phyloP scores from a whole-genome alignment of 148 eudicot genomes.

The Cornus suecica region DNA sequence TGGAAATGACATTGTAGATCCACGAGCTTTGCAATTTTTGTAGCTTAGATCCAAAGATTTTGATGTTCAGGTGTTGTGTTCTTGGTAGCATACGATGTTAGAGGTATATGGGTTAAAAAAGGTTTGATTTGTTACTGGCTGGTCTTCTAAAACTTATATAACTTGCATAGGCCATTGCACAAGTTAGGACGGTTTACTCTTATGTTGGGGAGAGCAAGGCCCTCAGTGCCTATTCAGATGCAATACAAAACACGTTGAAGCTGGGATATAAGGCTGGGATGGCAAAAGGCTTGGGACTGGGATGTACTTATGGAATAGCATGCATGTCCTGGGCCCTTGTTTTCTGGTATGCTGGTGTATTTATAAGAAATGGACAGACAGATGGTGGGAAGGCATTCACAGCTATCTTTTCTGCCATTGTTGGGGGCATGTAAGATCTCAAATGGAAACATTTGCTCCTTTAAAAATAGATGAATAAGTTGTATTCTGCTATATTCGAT shows the following conservation, averaged over 20 bases:
- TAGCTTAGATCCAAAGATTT: too few relatives aligned
- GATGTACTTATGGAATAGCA: conserved; percentile 98
- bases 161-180: conserved; percentile 76
- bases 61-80: too few relatives aligned
- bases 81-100: neutral
- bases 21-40: neutral
- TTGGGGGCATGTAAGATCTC: conserved; percentile 95
- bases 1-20: neutral
- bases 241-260: conserved; percentile 85
- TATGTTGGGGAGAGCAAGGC: conserved; percentile 94
- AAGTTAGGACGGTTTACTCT: conserved; percentile 96
- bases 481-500: neutral
- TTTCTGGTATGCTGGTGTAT: conserved; percentile 99
- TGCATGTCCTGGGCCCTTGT: conserved; percentile 99
- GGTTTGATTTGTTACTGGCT: neutral
- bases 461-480: neutral
- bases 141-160: neutral
- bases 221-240: conserved; percentile 84
- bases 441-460: neutral
- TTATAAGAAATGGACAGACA: conserved; percentile 93
- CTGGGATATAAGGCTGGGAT: conserved; percentile 99
- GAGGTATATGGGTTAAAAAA: neutral
- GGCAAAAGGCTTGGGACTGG: conserved; percentile 98
- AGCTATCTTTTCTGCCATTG: conserved; percentile 97
- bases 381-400: conserved; percentile 99